These are phyloP conservation scores for Colletotrichum musae DNA, from an alignment of 2,329 filamentous ascomycete genomes.

Conservation along the genomic window DNA sequence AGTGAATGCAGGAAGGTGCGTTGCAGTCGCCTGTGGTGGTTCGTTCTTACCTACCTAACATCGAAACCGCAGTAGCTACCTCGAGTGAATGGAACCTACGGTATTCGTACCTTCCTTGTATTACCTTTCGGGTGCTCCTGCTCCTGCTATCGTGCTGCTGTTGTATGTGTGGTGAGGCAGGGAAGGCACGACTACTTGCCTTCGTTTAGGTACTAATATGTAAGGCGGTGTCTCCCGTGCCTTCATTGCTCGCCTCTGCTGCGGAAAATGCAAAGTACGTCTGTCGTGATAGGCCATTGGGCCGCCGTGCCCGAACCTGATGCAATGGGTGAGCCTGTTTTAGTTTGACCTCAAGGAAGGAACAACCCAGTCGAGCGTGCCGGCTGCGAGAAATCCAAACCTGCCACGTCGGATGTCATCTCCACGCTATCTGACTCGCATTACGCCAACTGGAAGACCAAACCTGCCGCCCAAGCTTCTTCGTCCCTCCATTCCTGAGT, in stretches of 20 bases:
- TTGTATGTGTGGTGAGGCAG: conserved; percentile 5
- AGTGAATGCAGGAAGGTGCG: conserved; percentile 2
- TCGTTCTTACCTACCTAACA: conserved; percentile 7
- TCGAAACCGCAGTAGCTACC: neutral
- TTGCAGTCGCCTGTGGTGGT: conserved; percentile 8
- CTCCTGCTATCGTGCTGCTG: neutral
- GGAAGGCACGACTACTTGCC: conserved; percentile 3
- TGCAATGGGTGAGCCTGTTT: conserved; percentile 35
- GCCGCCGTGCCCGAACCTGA: conserved; percentile 21
- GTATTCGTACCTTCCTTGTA: neutral
- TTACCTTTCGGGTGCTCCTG: conserved; percentile 10
- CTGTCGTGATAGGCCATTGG: conserved; percentile 31
- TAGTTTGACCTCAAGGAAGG: conserved; percentile 16
- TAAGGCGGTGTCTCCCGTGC: neutral
- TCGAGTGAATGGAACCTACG: too few species aligned
- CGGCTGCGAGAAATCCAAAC: conserved; percentile 37
- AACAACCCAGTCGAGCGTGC: conserved; percentile 31
- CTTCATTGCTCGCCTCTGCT: conserved; percentile 1
- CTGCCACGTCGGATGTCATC: conserved; percentile 38
- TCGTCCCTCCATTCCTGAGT: conserved; percentile 13
- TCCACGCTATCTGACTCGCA: conserved; percentile 41
- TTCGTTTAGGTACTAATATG: neutral
- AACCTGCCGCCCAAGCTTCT: conserved; percentile 19
- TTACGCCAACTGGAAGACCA: conserved; percentile 18
- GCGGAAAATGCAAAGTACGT: conserved; percentile 10